Base-by-base conservation (phyloP, 768 basidiomycete species). In the Pisolithus marmoratus region DNA sequence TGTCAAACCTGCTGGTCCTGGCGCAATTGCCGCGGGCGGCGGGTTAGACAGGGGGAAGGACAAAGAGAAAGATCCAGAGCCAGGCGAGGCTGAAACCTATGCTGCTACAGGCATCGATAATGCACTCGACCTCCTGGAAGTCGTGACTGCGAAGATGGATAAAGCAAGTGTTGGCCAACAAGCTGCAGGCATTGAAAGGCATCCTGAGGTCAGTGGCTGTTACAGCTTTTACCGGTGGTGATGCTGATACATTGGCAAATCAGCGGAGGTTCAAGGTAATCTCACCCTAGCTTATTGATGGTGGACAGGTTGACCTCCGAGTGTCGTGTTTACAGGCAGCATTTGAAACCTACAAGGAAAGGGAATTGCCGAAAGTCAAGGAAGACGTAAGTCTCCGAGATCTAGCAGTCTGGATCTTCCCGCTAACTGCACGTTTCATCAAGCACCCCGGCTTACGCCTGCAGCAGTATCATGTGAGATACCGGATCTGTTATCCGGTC, bases 81-180 rank as follows among this genome's bases (percentile, higher is more conserved):
- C 57, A 40, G 62, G 71, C 48, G 77, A 80, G 50, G 67, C 77
- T 12, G 85, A 92, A 70, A 85, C 84, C 61, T 89, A 76, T 67
- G 65, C 82, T 3, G 94, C 94, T 14, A 91, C 89, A 22, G 94
- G 94, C 12, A 80, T 97, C 49, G 94, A 97, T 63, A 86, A 91
- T 65, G 92, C 90, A 8, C 66, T 97, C 47, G 94, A 97, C 69
- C 76, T 95, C 50, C 67, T 96, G 55, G 88, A 91, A 52, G 79
- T 93, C 4, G 91, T 95, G 24, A 94, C 83, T 44, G 89, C 90
- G 3, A 94, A 92, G 77, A 85, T 82, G 80, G 94, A 95, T 68
- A 95, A 95, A 72, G 90, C 90, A 2, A 90, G 88, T 58, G 74
- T 94, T 31, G 93, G 94, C 0, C 81, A 84, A 53, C 87, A 89